Evolutionary conservation across 306 rosid genomes (phyloP), one percentile per base, ranked within the genome.

Genomic region (Corylus heterophylla): DNA sequence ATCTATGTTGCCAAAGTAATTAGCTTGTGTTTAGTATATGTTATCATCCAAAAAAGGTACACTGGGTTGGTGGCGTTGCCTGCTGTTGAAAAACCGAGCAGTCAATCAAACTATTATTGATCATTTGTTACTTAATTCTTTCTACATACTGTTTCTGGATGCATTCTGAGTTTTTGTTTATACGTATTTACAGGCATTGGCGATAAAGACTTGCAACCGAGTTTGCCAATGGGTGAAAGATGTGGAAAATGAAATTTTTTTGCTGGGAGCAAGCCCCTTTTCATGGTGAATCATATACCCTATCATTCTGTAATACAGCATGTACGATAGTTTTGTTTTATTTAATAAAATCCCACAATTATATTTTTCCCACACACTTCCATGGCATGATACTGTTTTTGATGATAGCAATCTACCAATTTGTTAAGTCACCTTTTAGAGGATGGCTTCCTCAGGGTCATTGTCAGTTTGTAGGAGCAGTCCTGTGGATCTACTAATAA

Each of bases 161-260:
- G 52, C 54, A 17, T 79, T 76, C 84, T 85, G 74, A 86, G 74
- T 69, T 20, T 58, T 73, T 74, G 54, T 73, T 70, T 54, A 27
- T 82, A 62, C 78, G 37, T 54, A 39, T 76, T 63, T 86, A 84
- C 97, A 94, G 98, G 96, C 94, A 20, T 72, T 75, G 89, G 97
- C 98, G 25, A 92, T 94, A 88, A 90, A 88, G 88, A 90, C 90
- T 17, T 94, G 98, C 94, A 94, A 94, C 81, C 91, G 93, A 62
- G 97, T 94, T 76, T 94, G 97, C 81, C 98, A 92, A 81, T 94
- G 98, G 97, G 90, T 92, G 73, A 92, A 94, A 85, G 98, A 94
- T 62, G 97, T 94, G 39, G 98, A 94, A 87, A 90, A 90, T 31
- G 98, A 94, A 86, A 87, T 94, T 59, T 94, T 94, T 85, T 90